Base-by-base conservation (phyloP, 1,139 yeast genomes). In the Kodamaea fungicola region DNA sequence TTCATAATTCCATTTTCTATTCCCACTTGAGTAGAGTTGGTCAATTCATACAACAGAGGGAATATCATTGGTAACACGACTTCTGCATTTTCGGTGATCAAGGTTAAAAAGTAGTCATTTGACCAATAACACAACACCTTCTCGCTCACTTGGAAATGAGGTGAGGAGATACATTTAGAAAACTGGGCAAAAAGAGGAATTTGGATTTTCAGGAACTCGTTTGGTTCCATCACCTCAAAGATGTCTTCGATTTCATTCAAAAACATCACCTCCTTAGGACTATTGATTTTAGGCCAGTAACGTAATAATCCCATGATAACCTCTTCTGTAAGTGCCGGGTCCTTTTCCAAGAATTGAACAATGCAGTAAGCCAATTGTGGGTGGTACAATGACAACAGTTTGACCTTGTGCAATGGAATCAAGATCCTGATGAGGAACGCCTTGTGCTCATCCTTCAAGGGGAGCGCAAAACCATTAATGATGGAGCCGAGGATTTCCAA, bases 291-390 rank as follows among this genome's bases (percentile, higher is more conserved):
- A 35, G 99, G 99, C 99, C 99, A 92, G 64, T 82, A 94, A 54
- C 96, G 77, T 51, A 92, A 67, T 41, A 92, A 68, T 2, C 97
- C 97, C 87, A 88, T 83, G 25, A 92, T 79, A 21, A 92, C 97
- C 58, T 90, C 97, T 60, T 90, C 97, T 1, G 97, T 92, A 51
- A 92, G 71, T 9, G 78, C 51, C 1, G 96, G 95, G 58, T 92
- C 98, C 61, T 92, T 92, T 53, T 92, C 98, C 53, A 92, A 70
- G 61, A 92, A 92, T 64, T 92, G 99, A 10, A 94, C 95, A 39
- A 94, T 86, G 66, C 99, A 92, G 62, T 92, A 92, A 8, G 97
- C 96, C 50, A 92, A 72, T 62, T 94, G 98, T 30, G 98, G 96
- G 59, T 92, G 98, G 59, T 90, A 92, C 46, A 90, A 68, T 8